Base-by-base conservation (phyloP, 2,329 filamentous ascomycete genomes). In the Alternaria consortialis region DNA sequence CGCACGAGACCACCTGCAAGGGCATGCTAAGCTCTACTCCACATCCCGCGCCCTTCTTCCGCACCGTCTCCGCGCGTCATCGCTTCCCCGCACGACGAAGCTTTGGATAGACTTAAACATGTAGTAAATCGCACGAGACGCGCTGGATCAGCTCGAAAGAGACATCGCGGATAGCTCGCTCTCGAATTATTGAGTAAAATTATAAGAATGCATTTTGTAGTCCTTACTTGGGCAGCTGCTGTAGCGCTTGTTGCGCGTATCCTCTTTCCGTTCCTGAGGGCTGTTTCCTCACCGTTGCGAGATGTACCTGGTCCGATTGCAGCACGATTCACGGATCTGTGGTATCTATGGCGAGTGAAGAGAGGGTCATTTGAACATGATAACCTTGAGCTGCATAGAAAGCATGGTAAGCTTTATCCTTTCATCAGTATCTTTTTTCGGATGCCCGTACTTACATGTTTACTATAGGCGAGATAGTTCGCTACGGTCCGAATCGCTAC, bases 371-470 rank as follows among this genome's bases (percentile, higher is more conserved):
- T 60, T 29, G 44, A 67, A 15, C 13, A 52, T 20, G 56, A 68
- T 5, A 60, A 63, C 20, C 55, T 67, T 50, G 64, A 60, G 20
- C 39, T 69, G 11, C 66, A 67, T 27, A 48, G 48, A n/a, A 64
- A 56, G 46, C 29, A 60, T 58, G 52, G 59, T 58, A 9, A 52
- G 53, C 42, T 56, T 51, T 7, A 51, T 53, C 34, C 3, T 29
- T 9, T 11, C 39, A n/a, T 15, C 15, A 11, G 15, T 11, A 23
- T 12, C 12, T 7, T 15, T 15, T 12, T 23, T 40, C 2, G 36
- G 3, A 54, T 12, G 39, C 23, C 7, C 32, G 13, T 36, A 40
- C 17, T 54, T 20, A 59, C 29, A 50, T 15, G 9, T 8, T 4
- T 15, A 50, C 15, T n/a, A n/a, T 31, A 64, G 59, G 62, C 11